phyloP scores from a whole-genome alignment of 192 early-diverging fungal genomes.

The Lobulomyces angularis region DNA sequence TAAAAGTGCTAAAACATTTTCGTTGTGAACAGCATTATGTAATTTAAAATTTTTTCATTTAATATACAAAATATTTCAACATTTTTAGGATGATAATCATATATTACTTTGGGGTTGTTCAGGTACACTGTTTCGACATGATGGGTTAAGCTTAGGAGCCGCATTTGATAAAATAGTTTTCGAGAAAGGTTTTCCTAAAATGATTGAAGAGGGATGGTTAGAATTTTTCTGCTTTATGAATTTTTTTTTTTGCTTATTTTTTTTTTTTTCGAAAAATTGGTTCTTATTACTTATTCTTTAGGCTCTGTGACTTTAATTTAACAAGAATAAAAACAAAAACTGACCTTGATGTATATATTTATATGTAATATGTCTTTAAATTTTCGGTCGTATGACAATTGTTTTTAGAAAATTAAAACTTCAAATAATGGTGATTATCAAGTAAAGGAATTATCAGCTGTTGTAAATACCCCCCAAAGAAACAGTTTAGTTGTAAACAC shows the following conservation, averaged over 20 bases:
- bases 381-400: too few relatives aligned
- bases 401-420: too few relatives aligned
- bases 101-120: slow-evolving; percentile 87
- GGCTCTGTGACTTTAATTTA: slow-evolving; percentile 53
- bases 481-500: slow-evolving; percentile 56
- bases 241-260: neutral
- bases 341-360: slow-evolving; percentile 35
- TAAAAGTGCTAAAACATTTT: slow-evolving; percentile 61
- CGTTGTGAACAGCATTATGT: slow-evolving; percentile 14
- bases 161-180: slow-evolving; percentile 72
- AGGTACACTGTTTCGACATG: slow-evolving; percentile 69
- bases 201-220: slow-evolving; percentile 75
- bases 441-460: slow-evolving; percentile 10
- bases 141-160: slow-evolving; percentile 50
- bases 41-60: neutral
- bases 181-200: slow-evolving; percentile 57
- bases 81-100: slow-evolving; percentile 16
- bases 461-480: slow-evolving; percentile 42
- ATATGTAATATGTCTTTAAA: too few relatives aligned
- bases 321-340: slow-evolving; percentile 51
- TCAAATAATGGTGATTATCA: neutral
- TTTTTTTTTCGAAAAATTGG: slow-evolving; percentile 4
- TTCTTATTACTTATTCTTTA: slow-evolving; percentile 2
- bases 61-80: slow-evolving; percentile 1
- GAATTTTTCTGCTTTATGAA: neutral